These are phyloP conservation scores for Curvularia eragrostidis DNA, from an alignment of 2,329 filamentous ascomycete genomes.

Conservation along the genomic window DNA sequence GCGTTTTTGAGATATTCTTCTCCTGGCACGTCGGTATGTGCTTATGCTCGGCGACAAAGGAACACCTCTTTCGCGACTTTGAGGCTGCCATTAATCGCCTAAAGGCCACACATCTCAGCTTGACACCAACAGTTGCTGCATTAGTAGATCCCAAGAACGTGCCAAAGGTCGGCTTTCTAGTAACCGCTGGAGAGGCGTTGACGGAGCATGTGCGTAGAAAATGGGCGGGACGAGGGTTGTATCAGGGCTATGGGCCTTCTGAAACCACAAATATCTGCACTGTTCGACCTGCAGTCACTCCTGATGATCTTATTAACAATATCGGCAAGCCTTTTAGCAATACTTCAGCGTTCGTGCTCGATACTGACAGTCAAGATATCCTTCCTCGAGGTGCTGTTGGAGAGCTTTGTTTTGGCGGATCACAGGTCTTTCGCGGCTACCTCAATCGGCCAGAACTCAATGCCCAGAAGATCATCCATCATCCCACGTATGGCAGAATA, in stretches of 20 bases:
- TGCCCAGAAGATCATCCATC: slow-evolving; percentile 69
- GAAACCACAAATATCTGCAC: slow-evolving; percentile 91
- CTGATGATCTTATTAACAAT: slow-evolving; percentile 69
- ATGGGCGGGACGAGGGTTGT: slow-evolving; percentile 73
- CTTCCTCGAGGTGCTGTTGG: slow-evolving; percentile 76
- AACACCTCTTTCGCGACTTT: slow-evolving; percentile 75
- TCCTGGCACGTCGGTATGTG: slow-evolving; percentile 80
- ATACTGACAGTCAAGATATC: slow-evolving; percentile 45
- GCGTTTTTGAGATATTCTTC: slow-evolving; percentile 90
- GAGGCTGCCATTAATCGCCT: slow-evolving; percentile 70
- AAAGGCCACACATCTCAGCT: slow-evolving; percentile 76
- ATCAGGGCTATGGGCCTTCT: slow-evolving; percentile 80
- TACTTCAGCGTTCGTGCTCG: slow-evolving; percentile 74
- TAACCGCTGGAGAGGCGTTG: slow-evolving; percentile 82
- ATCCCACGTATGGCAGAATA: slow-evolving; percentile 72
- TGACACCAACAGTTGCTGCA: slow-evolving; percentile 84
- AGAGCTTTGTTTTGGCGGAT: slow-evolving; percentile 85
- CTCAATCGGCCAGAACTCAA: slow-evolving; percentile 70
- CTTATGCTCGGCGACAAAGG: slow-evolving; percentile 76
- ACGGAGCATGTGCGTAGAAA: slow-evolving; percentile 71
- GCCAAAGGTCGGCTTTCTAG: slow-evolving; percentile 74
- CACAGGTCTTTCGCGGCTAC: slow-evolving; percentile 79
- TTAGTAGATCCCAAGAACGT: slow-evolving; percentile 73
- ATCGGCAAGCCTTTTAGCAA: slow-evolving; percentile 78
- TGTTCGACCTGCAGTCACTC: slow-evolving; percentile 66